Conservation (phyloP, 495 filamentous ascomycete species). For the Corynascus novoguineensis region DNA sequence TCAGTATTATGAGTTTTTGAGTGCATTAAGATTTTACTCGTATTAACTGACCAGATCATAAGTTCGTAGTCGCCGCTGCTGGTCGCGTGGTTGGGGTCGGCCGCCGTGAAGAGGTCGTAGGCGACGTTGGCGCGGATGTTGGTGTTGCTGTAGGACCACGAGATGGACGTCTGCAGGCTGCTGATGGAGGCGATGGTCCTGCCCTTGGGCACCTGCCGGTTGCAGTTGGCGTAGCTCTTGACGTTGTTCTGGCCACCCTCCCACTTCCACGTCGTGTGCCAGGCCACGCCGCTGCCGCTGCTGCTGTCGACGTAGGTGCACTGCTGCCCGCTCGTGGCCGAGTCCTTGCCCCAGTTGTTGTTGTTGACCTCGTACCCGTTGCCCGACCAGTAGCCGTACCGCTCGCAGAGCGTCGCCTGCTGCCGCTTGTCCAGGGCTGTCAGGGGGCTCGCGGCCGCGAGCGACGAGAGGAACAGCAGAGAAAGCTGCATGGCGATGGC, state of each 20-base stretch:
- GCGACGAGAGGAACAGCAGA: not conserved
- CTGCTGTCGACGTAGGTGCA: conserved; percentile 38
- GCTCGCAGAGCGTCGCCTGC: conserved; percentile 29
- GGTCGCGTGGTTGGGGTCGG: conserved; percentile 40
- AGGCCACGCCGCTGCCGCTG: conserved; percentile 30
- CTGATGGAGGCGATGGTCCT: conserved; percentile 25
- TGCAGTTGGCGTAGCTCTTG: conserved; percentile 44
- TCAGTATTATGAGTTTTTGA: no score
- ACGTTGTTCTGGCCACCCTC: conserved; percentile 36
- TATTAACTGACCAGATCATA: conserved; percentile 44
- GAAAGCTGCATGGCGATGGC: not conserved
- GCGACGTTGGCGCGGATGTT: conserved; percentile 43
- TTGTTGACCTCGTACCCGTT: conserved; percentile 30
- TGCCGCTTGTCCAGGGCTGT: not conserved
- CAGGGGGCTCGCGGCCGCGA: not conserved
- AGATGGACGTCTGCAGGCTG: conserved; percentile 36
- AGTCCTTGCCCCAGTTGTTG: not conserved
- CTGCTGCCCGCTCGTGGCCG: conserved; percentile 35
- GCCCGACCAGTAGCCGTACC: conserved; percentile 34
- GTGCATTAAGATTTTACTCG: no score
- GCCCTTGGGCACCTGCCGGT: conserved; percentile 30
- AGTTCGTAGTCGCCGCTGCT: conserved; percentile 46
- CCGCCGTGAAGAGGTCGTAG: conserved; percentile 47
- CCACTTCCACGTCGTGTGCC: conserved; percentile 43
- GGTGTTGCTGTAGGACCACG: conserved; percentile 39